phyloP scores from a whole-genome alignment of 1,284 basidiomycete species.

The Exobasidium cylindrosporum region DNA sequence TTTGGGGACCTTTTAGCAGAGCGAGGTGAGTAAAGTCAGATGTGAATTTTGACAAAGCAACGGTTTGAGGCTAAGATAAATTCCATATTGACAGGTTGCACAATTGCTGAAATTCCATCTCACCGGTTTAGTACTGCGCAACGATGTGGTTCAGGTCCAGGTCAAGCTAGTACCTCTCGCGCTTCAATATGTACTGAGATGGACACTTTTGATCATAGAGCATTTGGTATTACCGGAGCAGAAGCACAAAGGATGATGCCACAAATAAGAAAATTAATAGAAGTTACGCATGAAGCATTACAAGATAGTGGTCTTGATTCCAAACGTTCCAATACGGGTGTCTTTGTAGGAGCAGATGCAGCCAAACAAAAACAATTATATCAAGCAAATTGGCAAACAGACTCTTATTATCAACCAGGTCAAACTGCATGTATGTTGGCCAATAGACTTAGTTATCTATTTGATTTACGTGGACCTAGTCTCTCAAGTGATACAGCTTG shows the following conservation, averaged over 20 bases:
- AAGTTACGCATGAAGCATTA: constrained; percentile 20
- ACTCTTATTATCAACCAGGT: constrained; percentile 13
- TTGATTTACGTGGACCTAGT: constrained; percentile 25
- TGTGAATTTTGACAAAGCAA: too few species aligned
- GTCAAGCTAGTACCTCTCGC: constrained; percentile 23
- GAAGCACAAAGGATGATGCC: constrained; percentile 20
- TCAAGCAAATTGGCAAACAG: neutral
- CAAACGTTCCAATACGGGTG: constrained; percentile 19
- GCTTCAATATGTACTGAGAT: constrained; percentile 22
- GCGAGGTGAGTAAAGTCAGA: too few species aligned
- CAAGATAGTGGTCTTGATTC: constrained; percentile 25
- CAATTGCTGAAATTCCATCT: too few species aligned
- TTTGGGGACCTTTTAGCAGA: too few species aligned
- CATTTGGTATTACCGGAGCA: constrained; percentile 24
- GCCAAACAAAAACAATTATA: constrained; percentile 18
- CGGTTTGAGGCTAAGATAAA: too few species aligned
- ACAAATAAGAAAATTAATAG: constrained; percentile 18
- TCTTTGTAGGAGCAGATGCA: constrained; percentile 24
- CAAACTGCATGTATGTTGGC: constrained; percentile 22
- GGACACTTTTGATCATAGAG: constrained; percentile 20
- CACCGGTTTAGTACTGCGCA: too few species aligned
- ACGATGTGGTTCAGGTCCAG: too few species aligned
- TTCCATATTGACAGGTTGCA: too few species aligned
- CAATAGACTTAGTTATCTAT: constrained; percentile 25
- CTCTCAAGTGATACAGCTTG: constrained; percentile 28